Conservation (phyloP, 139 green algal genomes). For the Nannochloris sp. region DNA sequence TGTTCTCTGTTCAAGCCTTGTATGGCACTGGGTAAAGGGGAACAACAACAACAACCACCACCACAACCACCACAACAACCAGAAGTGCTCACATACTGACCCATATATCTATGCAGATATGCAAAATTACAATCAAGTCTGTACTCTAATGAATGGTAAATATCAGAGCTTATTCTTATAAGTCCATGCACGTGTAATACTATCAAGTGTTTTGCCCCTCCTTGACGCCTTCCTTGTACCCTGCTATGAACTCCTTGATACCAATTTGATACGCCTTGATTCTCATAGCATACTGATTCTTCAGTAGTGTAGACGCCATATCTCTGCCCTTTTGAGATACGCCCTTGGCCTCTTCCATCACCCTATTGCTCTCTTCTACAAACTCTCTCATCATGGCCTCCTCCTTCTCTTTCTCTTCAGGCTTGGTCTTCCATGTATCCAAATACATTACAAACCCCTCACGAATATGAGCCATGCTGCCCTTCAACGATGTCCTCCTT, state of each 20-base stretch:
- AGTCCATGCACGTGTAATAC: neutral
- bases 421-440: conserved; percentile 18
- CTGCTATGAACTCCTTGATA: conserved; percentile 39
- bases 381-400: neutral
- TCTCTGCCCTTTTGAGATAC: conserved; percentile 16
- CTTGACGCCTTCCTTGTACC: conserved; percentile 36
- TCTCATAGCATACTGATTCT: conserved; percentile 34
- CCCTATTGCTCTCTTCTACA: neutral
- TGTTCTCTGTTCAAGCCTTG: neutral
- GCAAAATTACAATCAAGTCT: conserved; percentile 56
- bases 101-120: conserved; percentile 42
- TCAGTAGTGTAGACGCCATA: conserved; percentile 25
- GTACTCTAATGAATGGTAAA: conserved; percentile 42
- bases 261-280: conserved; percentile 34
- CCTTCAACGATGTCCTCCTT: neutral
- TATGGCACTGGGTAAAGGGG: too few relatives aligned
- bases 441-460: conserved; percentile 16
- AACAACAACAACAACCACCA: too few relatives aligned
- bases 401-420: conserved; percentile 10
- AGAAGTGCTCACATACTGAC: too few relatives aligned
- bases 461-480: neutral
- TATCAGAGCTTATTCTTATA: conserved; percentile 37
- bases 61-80: too few relatives aligned
- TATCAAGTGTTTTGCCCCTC: conserved; percentile 5
- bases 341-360: conserved; percentile 8